These are phyloP conservation scores for Aspergillus sclerotiicarbonarius DNA, from an alignment of 495 filamentous ascomycete species.

Conservation along the genomic window DNA sequence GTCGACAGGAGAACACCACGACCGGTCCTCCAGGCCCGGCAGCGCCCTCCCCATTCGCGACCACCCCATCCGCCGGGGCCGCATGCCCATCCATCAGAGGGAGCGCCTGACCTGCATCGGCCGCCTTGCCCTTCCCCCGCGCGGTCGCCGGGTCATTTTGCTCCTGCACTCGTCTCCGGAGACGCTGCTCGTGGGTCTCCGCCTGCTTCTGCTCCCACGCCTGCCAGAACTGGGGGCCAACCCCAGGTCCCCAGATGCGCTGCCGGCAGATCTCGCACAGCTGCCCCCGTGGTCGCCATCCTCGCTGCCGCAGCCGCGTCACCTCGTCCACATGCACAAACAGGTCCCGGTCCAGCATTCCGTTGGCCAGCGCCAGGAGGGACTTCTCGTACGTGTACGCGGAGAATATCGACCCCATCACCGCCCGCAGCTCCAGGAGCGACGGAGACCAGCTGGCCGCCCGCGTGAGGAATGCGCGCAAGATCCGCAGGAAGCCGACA, in stretches of 20 bases:
- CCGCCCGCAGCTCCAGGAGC: slow-evolving; percentile 78
- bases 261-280: slow-evolving; percentile 83
- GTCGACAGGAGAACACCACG: slow-evolving; percentile 55
- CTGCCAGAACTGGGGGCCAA: slow-evolving; percentile 72
- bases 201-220: slow-evolving; percentile 71
- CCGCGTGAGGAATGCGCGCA: slow-evolving; percentile 84
- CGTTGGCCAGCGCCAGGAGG: slow-evolving; percentile 79
- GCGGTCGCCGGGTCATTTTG: slow-evolving; percentile 28
- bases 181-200: slow-evolving; percentile 35
- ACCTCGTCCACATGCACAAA: slow-evolving; percentile 81
- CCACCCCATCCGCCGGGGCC: slow-evolving; percentile 12
- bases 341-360: slow-evolving; percentile 82
- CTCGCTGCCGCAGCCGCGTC: slow-evolving; percentile 71
- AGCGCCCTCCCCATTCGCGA: slow-evolving; percentile 17
- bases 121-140: slow-evolving; percentile 46
- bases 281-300: slow-evolving; percentile 84
- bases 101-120: slow-evolving; percentile 23
- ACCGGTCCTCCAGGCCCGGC: slow-evolving; percentile 30
- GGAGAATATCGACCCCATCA: slow-evolving; percentile 85
- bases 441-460: slow-evolving; percentile 80
- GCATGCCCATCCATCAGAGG: slow-evolving; percentile 19
- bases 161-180: slow-evolving; percentile 29
- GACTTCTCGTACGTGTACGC: slow-evolving; percentile 93
- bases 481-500: slow-evolving; percentile 81
- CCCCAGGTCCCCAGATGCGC: slow-evolving; percentile 86